These are phyloP conservation scores for Tolypocladium amazonense DNA, from an alignment of 2,329 filamentous ascomycete species.

Conservation along the genomic window DNA sequence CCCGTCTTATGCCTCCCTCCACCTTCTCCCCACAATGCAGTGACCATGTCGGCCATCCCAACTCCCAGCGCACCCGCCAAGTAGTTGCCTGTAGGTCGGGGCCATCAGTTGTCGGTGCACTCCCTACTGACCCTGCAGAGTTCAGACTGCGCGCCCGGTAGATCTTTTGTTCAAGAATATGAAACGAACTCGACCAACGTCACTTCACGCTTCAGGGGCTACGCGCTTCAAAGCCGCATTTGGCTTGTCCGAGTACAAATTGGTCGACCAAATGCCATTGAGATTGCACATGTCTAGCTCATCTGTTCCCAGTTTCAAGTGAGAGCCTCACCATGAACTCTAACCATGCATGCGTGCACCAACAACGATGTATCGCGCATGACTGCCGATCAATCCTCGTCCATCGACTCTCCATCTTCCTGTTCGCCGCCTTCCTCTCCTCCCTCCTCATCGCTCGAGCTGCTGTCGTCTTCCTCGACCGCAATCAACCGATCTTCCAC, in stretches of 20 bases:
- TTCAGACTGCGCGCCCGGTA: neutral
- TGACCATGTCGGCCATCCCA: neutral
- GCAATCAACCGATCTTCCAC: constrained; percentile 70
- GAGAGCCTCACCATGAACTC: neutral
- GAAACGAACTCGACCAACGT: neutral
- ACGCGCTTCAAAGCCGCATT: neutral
- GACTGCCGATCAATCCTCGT: constrained; percentile 10
- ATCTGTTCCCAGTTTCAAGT: neutral
- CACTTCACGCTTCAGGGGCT: neutral
- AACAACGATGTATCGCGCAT: neutral
- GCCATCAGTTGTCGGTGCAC: neutral
- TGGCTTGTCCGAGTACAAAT: neutral
- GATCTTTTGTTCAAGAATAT: neutral
- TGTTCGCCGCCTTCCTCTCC: constrained; percentile 42
- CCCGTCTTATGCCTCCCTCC: neutral
- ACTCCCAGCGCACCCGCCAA: neutral
- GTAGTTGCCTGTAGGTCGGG: neutral
- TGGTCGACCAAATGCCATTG: neutral
- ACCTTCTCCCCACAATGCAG: neutral
- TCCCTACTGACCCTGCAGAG: neutral
- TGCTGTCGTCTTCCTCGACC: constrained; percentile 57
- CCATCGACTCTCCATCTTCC: constrained; percentile 12
- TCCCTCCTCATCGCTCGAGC: constrained; percentile 48
- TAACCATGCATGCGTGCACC: neutral
- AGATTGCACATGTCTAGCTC: neutral